Evolutionary conservation across 768 basidiomycete species (phyloP).

Genomic region (Lenzites betulinus): DNA sequence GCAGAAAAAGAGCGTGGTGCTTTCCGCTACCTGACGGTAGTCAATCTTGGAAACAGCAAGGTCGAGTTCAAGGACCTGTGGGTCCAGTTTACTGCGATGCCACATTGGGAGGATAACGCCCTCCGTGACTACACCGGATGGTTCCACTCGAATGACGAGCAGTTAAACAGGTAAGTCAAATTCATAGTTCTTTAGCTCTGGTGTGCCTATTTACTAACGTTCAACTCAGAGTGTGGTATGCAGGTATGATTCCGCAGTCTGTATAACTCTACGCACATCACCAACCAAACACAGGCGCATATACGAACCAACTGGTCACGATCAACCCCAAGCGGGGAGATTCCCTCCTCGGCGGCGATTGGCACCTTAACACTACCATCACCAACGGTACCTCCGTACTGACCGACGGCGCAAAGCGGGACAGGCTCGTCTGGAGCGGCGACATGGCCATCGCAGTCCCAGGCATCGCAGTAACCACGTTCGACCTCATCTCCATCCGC

Average conservation of each 20-base stretch:
- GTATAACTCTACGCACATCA: not conserved
- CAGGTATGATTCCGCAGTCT: slow-evolving; percentile 3
- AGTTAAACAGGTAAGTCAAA: slow-evolving; percentile 13
- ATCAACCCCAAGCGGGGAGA: slow-evolving; percentile 18
- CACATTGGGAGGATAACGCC: slow-evolving; percentile 14
- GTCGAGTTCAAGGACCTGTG: slow-evolving; percentile 15
- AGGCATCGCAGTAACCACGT: slow-evolving; percentile 18
- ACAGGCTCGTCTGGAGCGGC: slow-evolving; percentile 23
- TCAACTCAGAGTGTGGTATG: slow-evolving; percentile 15
- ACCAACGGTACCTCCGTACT: slow-evolving; percentile 16
- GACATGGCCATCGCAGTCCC: slow-evolving; percentile 22
- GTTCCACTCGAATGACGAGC: slow-evolving; percentile 21
- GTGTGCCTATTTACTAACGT: not conserved
- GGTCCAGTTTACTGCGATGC: slow-evolving; percentile 22
- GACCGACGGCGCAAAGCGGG: slow-evolving; percentile 20
- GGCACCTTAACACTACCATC: slow-evolving; percentile 20
- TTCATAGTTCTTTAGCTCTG: not conserved
- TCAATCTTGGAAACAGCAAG: slow-evolving; percentile 1
- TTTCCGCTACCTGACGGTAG: slow-evolving; percentile 20
- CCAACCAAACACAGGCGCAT: slow-evolving; percentile 6
- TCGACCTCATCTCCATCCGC: slow-evolving; percentile 18
- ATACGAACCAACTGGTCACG: slow-evolving; percentile 19
- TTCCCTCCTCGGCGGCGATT: slow-evolving; percentile 5
- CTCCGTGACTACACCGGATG: slow-evolving; percentile 16
- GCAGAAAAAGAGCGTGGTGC: slow-evolving; percentile 15